These are phyloP conservation scores for Suhomyces yuchorum DNA, from an alignment of 1,139 yeast species.

Conservation along the genomic window DNA sequence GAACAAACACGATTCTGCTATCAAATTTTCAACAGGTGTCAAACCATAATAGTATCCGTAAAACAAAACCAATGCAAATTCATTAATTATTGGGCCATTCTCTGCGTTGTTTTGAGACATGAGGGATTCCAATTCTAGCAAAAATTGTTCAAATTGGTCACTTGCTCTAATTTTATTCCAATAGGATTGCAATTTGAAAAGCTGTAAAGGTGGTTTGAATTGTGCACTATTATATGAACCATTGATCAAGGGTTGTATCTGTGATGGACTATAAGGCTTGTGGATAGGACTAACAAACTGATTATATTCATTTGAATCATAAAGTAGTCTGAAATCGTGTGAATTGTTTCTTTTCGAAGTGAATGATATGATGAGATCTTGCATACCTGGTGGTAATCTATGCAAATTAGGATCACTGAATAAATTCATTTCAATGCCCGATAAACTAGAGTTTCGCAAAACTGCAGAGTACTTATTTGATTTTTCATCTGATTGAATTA, in stretches of 20 bases:
- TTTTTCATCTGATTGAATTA: background rate
- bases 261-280: constrained; percentile 44
- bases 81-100: constrained; percentile 28
- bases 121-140: constrained; percentile 32
- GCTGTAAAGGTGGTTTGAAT: constrained; percentile 39
- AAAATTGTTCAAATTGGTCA: constrained; percentile 39
- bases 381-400: constrained; percentile 71
- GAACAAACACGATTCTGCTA: constrained; percentile 46
- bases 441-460: constrained; percentile 34
- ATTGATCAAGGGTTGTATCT: constrained; percentile 28
- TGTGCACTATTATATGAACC: constrained; percentile 9
- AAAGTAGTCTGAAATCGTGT: constrained; percentile 29
- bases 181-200: constrained; percentile 39
- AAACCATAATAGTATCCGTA: constrained; percentile 62
- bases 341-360: constrained; percentile 42
- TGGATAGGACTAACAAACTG: constrained; percentile 35
- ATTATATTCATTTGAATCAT: constrained; percentile 28
- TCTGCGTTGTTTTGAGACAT: constrained; percentile 28
- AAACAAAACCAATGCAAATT: constrained; percentile 52
- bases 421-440: constrained; percentile 36
- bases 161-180: constrained; percentile 55
- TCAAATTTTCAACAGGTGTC: constrained; percentile 44
- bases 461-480: constrained; percentile 28
- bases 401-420: constrained; percentile 47
- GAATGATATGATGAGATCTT: constrained; percentile 59